Conservation (phyloP, 2,329 filamentous ascomycete species). For the Neonectria ditissima region DNA sequence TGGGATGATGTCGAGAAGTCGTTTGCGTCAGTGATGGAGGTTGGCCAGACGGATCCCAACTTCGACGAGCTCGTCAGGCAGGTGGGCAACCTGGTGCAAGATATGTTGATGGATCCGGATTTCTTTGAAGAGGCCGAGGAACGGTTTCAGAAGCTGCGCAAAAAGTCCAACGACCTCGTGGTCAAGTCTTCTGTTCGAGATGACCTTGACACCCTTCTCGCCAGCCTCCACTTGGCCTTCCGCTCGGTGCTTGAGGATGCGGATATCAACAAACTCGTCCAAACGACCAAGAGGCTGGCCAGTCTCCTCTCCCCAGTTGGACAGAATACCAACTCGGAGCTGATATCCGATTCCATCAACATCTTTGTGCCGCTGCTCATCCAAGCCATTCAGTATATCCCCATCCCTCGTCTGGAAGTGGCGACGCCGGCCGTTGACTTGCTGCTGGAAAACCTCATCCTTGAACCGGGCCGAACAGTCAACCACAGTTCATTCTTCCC, state of each 20-base stretch:
- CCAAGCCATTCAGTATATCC: constrained; percentile 84
- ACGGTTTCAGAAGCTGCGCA: constrained; percentile 63
- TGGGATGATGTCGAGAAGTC: constrained; percentile 81
- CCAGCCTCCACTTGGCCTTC: constrained; percentile 75
- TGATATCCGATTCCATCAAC: constrained; percentile 81
- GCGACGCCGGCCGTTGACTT: constrained; percentile 86
- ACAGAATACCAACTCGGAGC: constrained; percentile 73
- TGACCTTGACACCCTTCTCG: constrained; percentile 79
- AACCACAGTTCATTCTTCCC: constrained; percentile 92
- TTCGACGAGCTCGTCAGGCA: constrained; percentile 84
- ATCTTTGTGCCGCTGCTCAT: constrained; percentile 85
- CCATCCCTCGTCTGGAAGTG: constrained; percentile 90
- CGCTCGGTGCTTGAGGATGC: constrained; percentile 77
- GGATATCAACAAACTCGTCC: constrained; percentile 76
- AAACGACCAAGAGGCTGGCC: constrained; percentile 75
- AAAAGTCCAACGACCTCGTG: constrained; percentile 71
- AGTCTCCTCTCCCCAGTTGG: constrained; percentile 76
- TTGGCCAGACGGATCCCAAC: constrained; percentile 81
- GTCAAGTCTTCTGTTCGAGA: constrained; percentile 75
- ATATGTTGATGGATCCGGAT: constrained; percentile 84
- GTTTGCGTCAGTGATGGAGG: constrained; percentile 77
- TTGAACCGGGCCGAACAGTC: constrained; percentile 87
- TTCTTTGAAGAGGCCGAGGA: constrained; percentile 82
- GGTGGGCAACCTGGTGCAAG: constrained; percentile 79
- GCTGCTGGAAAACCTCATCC: constrained; percentile 87